A percentile compares a stretch with the other conserved stretches of the same genome.
Conservation (phyloP, 768 basidiomycete genomes). For the Ramaria rubella region DNA sequence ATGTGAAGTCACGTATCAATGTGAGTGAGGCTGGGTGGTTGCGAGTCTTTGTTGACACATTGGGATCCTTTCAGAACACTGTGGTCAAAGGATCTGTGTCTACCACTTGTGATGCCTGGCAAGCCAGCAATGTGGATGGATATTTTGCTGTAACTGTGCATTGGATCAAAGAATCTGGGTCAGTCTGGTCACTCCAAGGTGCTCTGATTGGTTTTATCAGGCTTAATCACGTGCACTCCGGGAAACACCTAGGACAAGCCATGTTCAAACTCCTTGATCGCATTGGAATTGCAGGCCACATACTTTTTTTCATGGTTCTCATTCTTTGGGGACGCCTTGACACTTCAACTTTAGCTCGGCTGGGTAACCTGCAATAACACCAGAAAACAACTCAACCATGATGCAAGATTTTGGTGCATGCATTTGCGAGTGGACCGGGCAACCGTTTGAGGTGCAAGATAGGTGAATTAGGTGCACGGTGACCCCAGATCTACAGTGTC, state of each 20-base stretch:
- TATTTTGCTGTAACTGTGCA: constrained; percentile 36
- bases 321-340: neutral
- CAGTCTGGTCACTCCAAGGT: constrained; percentile 12
- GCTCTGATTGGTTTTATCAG: constrained; percentile 31
- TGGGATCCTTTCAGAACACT: constrained; percentile 4
- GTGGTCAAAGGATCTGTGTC: constrained; percentile 22
- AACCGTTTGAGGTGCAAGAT: constrained; percentile 3
- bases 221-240: constrained; percentile 30
- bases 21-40: neutral
- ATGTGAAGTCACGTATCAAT: neutral
- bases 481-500: no score
- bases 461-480: constrained; percentile 17
- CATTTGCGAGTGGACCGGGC: constrained; percentile 3
- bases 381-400: constrained; percentile 32
- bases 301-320: constrained; percentile 13
- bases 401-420: constrained; percentile 19
- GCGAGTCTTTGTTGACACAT: neutral
- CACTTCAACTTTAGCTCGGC: constrained; percentile 23
- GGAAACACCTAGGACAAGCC: constrained; percentile 30
- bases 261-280: constrained; percentile 29
- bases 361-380: constrained; percentile 35
- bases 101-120: constrained; percentile 37
- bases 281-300: constrained; percentile 26
- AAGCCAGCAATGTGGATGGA: constrained; percentile 30
- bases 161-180: constrained; percentile 31